Evolutionary conservation across 1,284 basidiomycete genomes (phyloP), one percentile per base, ranked within the genome.

Genomic region (Trichosporon ovoides): DNA sequence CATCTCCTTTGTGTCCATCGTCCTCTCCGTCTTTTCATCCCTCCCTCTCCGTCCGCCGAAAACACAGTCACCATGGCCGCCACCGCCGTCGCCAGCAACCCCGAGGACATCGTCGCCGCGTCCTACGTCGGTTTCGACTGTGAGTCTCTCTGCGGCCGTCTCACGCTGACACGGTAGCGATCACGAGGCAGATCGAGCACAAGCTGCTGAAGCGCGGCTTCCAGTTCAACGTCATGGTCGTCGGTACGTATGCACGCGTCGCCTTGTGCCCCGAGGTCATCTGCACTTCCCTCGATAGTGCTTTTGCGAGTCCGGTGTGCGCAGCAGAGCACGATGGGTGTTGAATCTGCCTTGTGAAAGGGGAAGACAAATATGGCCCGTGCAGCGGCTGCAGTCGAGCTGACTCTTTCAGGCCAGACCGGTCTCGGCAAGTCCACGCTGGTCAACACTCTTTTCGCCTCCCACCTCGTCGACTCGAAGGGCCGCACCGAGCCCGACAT

Each of bases 131-230:
- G 91, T 76, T 94, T 94, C 80, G 91, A 94, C 82, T 87, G 77
- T 77, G 50, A 68, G 77, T 70, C 19, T 19, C 20, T 33, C 34
- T 13, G 4, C 10, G 10, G 18, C 58, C 14, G 12, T 19, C n/a
- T 4, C 48, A 24, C 14, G 37, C 51, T 53, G 37, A 59, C 58
- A 28, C 34, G 28, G 16, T 53, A 78, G 77, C 87, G 67, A 95
- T 98, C 80, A 96, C 95, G 56, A 85, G 87, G 75, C 95, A 98
- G 80, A 97, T 98, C 74, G 95, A 98, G 83, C 89, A 93, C 83
- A 98, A 98, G 84, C 87, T 98, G 69, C 85, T 98, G 80, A 98
- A 98, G 82, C 87, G 95, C 67, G 95, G 94, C 62, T 98, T 97
- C 83, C 90, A 96, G 81, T 98, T 98, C 85, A 98, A 98, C 77